Evolutionary conservation across 371 early-diverging fungal genomes (phyloP), one percentile per base, ranked within the genome.

Genomic region (Mucor lusitanicus): DNA sequence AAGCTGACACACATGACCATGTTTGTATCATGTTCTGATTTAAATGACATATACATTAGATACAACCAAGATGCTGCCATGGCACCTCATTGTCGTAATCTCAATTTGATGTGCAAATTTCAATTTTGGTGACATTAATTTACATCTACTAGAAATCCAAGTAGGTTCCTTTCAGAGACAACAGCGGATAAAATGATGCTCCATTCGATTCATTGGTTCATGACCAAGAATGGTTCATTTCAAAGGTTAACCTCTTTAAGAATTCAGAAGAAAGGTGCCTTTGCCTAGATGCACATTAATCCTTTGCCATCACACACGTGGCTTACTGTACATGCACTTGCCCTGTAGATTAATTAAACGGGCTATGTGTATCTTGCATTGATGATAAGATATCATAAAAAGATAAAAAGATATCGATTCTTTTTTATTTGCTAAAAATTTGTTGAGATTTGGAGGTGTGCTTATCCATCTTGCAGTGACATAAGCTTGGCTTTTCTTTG

Each of bases 1-100:
- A 50, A 25, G 15, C 19, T n/a, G 33, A n/a, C 6, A 33, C 21
- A 56, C 17, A 15, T 56, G 33, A 56, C 8, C 56, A n/a, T 56
- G 32, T 56, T 56, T 56, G 56, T 56, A 32, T 56, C 56, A 19
- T 56, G 56, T 56, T 56, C 56, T 32, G 6, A 17, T 56, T 19
- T 33, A 30, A 32, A 56, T 56, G 33, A 32, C 56, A 28, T 15
- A 1, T 56, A 30, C 40, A 40, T 40, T 40, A 17, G 40, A 40
- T 40, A 40, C 4, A 40, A 40, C 40, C 2, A 17, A 5, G 15
- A 40, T 17, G 40, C 40, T 17, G 40, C 40, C 46, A 46, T 46
- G 46, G 46, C 11, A 21, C 46, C 46, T 46, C 21, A 46, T 46
- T 46, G 54, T 27, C 54, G 25, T 28, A 54, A 54, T 27, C 25